phyloP scores from a whole-genome alignment of 768 basidiomycete species.

The Coprinopsis cinerea region DNA sequence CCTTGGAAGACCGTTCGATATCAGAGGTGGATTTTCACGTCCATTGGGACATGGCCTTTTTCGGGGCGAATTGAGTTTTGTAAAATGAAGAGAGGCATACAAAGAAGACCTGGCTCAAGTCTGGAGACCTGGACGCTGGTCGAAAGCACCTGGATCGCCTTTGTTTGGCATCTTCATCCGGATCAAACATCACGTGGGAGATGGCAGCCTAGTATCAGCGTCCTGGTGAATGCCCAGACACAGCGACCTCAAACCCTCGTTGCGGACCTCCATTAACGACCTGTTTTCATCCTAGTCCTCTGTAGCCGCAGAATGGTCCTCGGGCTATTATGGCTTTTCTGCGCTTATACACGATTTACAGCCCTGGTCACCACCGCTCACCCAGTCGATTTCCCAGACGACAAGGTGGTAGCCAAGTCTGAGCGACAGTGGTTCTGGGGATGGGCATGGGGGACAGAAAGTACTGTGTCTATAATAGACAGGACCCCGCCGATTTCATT shows the following conservation, averaged over 20 bases:
- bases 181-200: no score
- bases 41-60: no score
- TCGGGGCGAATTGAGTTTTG: no score
- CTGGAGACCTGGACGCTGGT: no score
- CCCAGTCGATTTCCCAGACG: conserved; percentile 25
- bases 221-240: neutral
- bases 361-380: conserved; percentile 21
- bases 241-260: neutral
- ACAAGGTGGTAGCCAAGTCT: conserved; percentile 34
- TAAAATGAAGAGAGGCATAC: no score
- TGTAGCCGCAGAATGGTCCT: conserved; percentile 22
- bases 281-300: neutral
- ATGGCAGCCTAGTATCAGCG: no score
- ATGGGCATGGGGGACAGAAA: conserved; percentile 66
- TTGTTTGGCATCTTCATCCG: no score
- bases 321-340: conserved; percentile 24
- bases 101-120: no score
- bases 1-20: no score
- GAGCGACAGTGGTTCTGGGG: conserved; percentile 55
- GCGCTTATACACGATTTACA: conserved; percentile 16
- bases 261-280: neutral
- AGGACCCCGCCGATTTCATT: conserved; percentile 66
- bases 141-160: no score
- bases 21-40: no score
- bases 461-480: conserved; percentile 72